Conservation (phyloP, 805 yeast genomes). For the Candida broadrunensis region DNA sequence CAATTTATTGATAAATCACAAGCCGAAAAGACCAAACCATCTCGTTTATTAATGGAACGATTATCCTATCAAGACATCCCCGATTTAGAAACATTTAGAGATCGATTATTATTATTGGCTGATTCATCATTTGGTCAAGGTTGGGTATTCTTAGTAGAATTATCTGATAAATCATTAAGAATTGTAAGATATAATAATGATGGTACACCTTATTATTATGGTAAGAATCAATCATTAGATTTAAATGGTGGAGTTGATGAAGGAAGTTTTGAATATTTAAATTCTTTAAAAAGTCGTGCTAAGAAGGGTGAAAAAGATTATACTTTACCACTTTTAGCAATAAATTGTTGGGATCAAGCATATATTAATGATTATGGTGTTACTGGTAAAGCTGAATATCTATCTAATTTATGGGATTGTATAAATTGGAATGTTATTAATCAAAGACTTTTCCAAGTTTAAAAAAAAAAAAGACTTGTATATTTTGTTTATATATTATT, state of each 20-base stretch:
- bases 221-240: conserved; percentile 70
- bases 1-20: conserved; percentile 42
- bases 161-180: conserved; percentile 54
- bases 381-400: conserved; percentile 65
- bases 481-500: too few species aligned
- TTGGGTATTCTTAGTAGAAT: conserved; percentile 72
- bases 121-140: conserved; percentile 64
- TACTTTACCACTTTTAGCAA: conserved; percentile 70
- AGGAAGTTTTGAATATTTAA: conserved; percentile 48
- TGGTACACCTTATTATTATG: conserved; percentile 73
- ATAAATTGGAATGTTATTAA: conserved; percentile 81
- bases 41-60: conserved; percentile 36
- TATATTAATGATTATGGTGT: conserved; percentile 83
- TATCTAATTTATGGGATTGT: conserved; percentile 71
- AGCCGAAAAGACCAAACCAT: conserved; percentile 34
- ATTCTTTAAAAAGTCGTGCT: conserved; percentile 41
- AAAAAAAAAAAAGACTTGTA: conserved; percentile 4
- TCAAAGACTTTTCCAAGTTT: conserved; percentile 43
- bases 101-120: conserved; percentile 47
- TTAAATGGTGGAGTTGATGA: conserved; percentile 68
- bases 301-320: conserved; percentile 48
- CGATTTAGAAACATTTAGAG: conserved; percentile 49
- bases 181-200: conserved; percentile 62
- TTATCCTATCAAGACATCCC: conserved; percentile 30
- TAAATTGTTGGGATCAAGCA: conserved; percentile 90